Conservation (phyloP, 2,329 filamentous ascomycete species). For the Colletotrichum somersetense region DNA sequence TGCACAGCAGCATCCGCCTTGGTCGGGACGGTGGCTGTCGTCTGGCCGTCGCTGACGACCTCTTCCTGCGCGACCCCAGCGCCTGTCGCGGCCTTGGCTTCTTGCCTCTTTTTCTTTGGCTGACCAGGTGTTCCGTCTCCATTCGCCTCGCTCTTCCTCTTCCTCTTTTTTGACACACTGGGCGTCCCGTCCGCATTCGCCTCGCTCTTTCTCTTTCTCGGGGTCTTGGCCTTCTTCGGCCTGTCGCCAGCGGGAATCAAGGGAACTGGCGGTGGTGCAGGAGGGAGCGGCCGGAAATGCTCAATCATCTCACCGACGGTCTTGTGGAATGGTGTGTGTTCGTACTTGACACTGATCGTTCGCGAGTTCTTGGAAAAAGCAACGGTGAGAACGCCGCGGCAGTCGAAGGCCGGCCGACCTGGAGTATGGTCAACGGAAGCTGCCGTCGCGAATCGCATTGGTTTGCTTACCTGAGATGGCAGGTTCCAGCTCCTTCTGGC, state of each 20-base stretch:
- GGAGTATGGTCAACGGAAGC: slow-evolving; percentile 7
- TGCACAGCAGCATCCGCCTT: slow-evolving; percentile 39
- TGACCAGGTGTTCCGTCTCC: slow-evolving; percentile 42
- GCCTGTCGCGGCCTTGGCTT: slow-evolving; percentile 11
- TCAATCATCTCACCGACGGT: slow-evolving; percentile 65
- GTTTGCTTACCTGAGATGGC: slow-evolving; percentile 57
- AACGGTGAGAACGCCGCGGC: slow-evolving; percentile 64
- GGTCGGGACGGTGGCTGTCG: slow-evolving; percentile 21
- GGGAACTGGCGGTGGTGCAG: slow-evolving; percentile 46
- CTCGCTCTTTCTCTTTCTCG: slow-evolving; percentile 45
- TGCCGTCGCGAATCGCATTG: too few relatives aligned
- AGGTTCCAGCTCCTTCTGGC: slow-evolving; percentile 60
- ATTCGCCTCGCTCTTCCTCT: slow-evolving; percentile 41
- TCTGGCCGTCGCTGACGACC: slow-evolving; percentile 14
- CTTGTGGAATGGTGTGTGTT: slow-evolving; percentile 69
- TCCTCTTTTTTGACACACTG: slow-evolving; percentile 44
- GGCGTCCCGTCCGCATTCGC: slow-evolving; percentile 41
- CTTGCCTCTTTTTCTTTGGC: slow-evolving; percentile 42
- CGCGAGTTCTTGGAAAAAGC: slow-evolving; percentile 62
- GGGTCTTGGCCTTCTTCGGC: slow-evolving; percentile 47
- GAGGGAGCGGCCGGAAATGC: slow-evolving; percentile 60
- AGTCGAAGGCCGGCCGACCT: slow-evolving; percentile 72
- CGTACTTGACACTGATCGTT: slow-evolving; percentile 65
- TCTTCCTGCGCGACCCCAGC: slow-evolving; percentile 13
- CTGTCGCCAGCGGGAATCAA: slow-evolving; percentile 43